A percentile compares a stretch with the other conserved stretches of the same genome.
Conservation (phyloP, 805 yeast genomes). For the Lachancea sp. region DNA sequence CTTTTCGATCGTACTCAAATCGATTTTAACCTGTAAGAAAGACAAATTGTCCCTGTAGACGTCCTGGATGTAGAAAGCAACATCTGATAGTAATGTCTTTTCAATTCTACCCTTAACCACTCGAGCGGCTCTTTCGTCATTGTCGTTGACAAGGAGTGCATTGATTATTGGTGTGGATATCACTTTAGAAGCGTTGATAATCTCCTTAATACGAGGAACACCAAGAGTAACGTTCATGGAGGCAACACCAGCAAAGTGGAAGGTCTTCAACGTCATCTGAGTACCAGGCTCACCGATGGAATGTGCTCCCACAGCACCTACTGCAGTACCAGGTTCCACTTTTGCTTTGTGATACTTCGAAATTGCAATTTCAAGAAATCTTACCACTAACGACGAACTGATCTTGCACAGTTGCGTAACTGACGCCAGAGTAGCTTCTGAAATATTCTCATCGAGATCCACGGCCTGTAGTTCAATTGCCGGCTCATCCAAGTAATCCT, state of each 20-base stretch:
- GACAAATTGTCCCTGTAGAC: conserved; percentile 79
- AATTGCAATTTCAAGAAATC: conserved; percentile 70
- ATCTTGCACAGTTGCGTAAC: conserved; percentile 64
- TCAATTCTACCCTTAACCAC: conserved; percentile 97
- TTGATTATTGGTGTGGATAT: conserved; percentile 96
- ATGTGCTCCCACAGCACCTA: conserved; percentile 98
- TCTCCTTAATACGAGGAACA: conserved; percentile 98
- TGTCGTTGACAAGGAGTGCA: conserved; percentile 85
- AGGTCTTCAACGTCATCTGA: conserved; percentile 92
- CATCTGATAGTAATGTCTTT: conserved; percentile 80
- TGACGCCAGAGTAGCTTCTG: conserved; percentile 38
- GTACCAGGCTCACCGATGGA: conserved; percentile 99
- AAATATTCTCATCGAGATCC: conserved; percentile 35
- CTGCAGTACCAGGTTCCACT: conserved; percentile 99
- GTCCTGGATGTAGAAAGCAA: conserved; percentile 86
- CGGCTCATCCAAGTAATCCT: conserved; percentile 39
- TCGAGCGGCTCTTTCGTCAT: conserved; percentile 96
- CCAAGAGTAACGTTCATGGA: conserved; percentile 98
- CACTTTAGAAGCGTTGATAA: conserved; percentile 91
- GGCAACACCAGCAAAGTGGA: conserved; percentile 99
- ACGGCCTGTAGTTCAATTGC: conserved; percentile 40
- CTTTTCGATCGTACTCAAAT: conserved; percentile 75
- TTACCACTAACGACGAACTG: conserved; percentile 49
- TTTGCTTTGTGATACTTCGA: conserved; percentile 79
- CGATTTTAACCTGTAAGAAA: conserved; percentile 73